Evolutionary conservation across 192 early-diverging fungal species (phyloP), one percentile per base, ranked within the genome.

Genomic region (Chytriomyces confervae): DNA sequence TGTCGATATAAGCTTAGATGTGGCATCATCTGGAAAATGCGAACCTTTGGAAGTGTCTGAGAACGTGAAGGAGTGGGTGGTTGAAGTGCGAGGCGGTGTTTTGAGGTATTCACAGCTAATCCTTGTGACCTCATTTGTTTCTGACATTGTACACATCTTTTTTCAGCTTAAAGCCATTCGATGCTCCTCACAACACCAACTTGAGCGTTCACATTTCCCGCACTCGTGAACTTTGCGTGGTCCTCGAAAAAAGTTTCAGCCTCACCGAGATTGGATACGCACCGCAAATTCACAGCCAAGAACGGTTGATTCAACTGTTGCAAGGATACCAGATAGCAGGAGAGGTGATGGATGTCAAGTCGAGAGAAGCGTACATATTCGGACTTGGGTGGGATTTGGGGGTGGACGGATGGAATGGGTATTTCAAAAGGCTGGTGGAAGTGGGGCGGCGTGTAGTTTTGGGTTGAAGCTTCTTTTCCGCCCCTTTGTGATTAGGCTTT

Each of bases 141-240:
- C 36, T 36, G 36, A 36, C 36, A 36, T 27, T 4, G 36, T 36
- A 36, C 36, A 36, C 2, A 36, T 36, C 36, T 36, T 36, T 36
- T 36, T 36, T 36, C 57, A 74, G 72, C 44, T 63, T 74, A 61
- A 74, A 74, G 45, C 72, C 72, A 18, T 74, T 74, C 44, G 72
- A 74, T 74, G 36, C 72, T n/a, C 72, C 72, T 61, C 72, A 74
- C 63, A 61, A 74, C 47, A 74, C 61, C 20, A 61, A 74, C 53
- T 62, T 74, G n/a, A 43, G 61, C 9, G 8, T 62, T 6, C 61
- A 62, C 13, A 18, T 74, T 61, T 74, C 72, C 1, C 72, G 72
- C 16, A 63, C 63, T 46, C 72, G 72, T 16, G 72, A 74, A 18
- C 72, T 74, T 11, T 43, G 27, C 23, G 61, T 74, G 24, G 20